These are phyloP conservation scores for Vaccinium corymbosum DNA, from an alignment of 148 eudicot species.

Conservation along the genomic window DNA sequence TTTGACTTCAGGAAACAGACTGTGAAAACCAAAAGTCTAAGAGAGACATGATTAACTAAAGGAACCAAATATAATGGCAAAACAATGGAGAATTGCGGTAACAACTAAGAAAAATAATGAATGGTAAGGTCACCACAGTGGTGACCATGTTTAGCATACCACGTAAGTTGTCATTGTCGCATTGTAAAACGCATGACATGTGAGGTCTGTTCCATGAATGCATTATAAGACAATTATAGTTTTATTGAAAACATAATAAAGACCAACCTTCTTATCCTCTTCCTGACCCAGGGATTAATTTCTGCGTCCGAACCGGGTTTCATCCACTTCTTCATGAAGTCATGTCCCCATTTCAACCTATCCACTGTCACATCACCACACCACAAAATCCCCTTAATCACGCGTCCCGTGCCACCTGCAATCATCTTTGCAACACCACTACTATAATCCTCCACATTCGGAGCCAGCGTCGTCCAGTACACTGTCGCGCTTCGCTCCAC, in stretches of 20 bases:
- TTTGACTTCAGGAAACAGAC: no score
- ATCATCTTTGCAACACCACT: conserved; percentile 60
- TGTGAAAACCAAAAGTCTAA: no score
- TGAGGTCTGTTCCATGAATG: no score
- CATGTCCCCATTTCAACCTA: conserved; percentile 75
- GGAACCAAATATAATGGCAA: not conserved
- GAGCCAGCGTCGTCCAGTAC: conserved; percentile 83
- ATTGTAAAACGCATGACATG: no score
- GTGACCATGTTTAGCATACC: no score
- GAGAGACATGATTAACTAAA: no score
- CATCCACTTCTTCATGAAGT: conserved; percentile 49
- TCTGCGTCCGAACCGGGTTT: conserved; percentile 29
- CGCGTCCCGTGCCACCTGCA: conserved; percentile 65
- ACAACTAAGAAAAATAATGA: conserved; percentile 7
- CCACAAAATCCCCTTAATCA: conserved; percentile 79
- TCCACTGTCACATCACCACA: conserved; percentile 86
- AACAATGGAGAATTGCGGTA: not conserved
- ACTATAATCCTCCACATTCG: conserved; percentile 83
- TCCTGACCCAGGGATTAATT: conserved; percentile 52
- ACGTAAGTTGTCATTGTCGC: no score
- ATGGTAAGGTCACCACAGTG: no score
- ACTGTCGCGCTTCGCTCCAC: conserved; percentile 57
- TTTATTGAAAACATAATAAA: not conserved
- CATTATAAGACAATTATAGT: no score
- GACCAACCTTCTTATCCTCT: conserved; percentile 58